Conservation (phyloP, 257 asterid genomes). For the Solanum sejunctum region DNA sequence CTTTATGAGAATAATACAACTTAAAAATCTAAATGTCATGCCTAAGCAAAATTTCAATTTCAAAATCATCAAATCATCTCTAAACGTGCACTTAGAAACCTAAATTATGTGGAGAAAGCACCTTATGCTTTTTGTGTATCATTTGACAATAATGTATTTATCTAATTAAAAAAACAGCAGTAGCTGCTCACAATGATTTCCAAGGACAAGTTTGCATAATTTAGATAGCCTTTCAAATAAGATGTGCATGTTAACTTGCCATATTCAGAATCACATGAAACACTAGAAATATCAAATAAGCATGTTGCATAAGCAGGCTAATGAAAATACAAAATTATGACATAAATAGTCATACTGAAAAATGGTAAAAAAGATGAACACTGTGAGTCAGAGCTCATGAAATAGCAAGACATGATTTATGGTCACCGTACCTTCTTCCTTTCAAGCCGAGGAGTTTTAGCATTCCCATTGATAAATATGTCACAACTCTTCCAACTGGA, state of each 20-base stretch:
- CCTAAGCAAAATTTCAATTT: neutral
- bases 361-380: neutral
- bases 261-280: neutral
- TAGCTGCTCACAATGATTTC: neutral
- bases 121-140: neutral
- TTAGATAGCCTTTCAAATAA: neutral
- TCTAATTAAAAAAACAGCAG: neutral
- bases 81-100: neutral
- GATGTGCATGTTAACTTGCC: neutral
- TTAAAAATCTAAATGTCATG: neutral
- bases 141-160: neutral
- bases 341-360: neutral
- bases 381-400: neutral
- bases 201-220: neutral
- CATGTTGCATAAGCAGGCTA: neutral
- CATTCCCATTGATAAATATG: slow-evolving; percentile 97
- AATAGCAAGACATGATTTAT: neutral
- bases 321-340: neutral
- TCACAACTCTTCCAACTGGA: slow-evolving; percentile 97
- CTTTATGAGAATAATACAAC: neutral
- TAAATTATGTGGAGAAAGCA: neutral
- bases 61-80: neutral
- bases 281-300: neutral
- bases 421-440: slow-evolving; percentile 63
- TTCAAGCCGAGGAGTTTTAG: slow-evolving; percentile 88